A percentile compares a stretch with the other conserved stretches of the same genome.
Conservation (phyloP, 148 eudicot genomes). For the Rhododendron ferrugineum region DNA sequence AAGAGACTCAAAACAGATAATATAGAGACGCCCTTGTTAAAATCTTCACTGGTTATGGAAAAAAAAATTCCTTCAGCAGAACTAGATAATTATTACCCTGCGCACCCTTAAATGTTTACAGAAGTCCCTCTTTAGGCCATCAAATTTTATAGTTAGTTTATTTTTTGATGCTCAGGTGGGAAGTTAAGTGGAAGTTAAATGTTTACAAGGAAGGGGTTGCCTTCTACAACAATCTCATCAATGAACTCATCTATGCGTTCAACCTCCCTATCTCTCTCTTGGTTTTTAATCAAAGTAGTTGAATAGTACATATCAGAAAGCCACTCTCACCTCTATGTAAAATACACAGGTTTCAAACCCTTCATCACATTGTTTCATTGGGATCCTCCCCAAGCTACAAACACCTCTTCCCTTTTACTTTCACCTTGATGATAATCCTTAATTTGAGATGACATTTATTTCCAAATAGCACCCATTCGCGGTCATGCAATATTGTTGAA, state of each 20-base stretch:
- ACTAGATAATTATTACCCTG: no score
- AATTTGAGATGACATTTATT: no score
- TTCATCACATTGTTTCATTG: conserved; percentile 11
- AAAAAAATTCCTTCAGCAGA: no score
- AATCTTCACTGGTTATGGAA: no score
- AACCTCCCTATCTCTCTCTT: not conserved
- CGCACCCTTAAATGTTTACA: not conserved
- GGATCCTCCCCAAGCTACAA: conserved; percentile 16
- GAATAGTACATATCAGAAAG: no score
- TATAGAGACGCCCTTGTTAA: no score
- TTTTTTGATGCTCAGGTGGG: not conserved
- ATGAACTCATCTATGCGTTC: not conserved
- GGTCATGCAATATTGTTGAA: no score
- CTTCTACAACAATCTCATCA: not conserved
- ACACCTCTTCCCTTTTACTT: no score
- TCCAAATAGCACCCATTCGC: no score
- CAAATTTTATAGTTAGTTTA: not conserved
- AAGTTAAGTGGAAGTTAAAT: not conserved
- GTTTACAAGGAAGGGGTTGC: not conserved
- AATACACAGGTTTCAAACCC: not conserved
- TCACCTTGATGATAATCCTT: no score
- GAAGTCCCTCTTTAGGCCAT: not conserved
- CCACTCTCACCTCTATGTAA: not conserved
- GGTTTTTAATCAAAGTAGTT: not conserved
- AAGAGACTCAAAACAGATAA: no score